Evolutionary conservation across 129 eudicot species (phyloP).

Genomic region (Artemisia tridentata): DNA sequence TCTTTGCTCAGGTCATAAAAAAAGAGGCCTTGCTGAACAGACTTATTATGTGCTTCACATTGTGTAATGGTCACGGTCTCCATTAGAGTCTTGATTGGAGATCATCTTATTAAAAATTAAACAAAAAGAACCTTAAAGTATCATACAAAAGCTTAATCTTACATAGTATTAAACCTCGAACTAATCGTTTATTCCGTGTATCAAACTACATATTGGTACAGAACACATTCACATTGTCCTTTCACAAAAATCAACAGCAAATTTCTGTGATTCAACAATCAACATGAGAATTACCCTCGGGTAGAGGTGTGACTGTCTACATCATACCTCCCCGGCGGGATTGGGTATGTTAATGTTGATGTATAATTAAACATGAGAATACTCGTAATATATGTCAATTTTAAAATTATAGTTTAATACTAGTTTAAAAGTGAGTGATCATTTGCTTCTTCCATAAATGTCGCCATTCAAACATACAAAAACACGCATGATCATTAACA

Average conservation of each 20-base stretch:
- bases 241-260: not conserved
- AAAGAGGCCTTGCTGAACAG: too few species aligned
- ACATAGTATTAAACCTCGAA: not conserved
- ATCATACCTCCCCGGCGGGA: too few species aligned
- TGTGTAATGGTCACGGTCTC: not conserved
- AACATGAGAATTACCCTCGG: too few species aligned
- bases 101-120: not conserved
- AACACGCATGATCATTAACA: too few species aligned
- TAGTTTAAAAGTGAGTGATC: not conserved
- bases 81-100: not conserved
- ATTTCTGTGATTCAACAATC: not conserved
- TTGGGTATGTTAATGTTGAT: too few species aligned
- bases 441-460: not conserved
- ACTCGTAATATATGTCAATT: constrained; percentile 4
- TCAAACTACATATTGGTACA: not conserved
- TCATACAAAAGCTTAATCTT: constrained; percentile 3
- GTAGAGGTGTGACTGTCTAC: too few species aligned
- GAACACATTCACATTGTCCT: not conserved
- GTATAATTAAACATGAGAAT: not conserved
- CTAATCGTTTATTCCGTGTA: not conserved
- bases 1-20: too few species aligned
- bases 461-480: too few species aligned
- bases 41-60: not conserved
- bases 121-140: not conserved
- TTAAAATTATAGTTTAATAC: not conserved